phyloP scores from a whole-genome alignment of 148 eudicot species.

The Rhododendron ferrugineum region DNA sequence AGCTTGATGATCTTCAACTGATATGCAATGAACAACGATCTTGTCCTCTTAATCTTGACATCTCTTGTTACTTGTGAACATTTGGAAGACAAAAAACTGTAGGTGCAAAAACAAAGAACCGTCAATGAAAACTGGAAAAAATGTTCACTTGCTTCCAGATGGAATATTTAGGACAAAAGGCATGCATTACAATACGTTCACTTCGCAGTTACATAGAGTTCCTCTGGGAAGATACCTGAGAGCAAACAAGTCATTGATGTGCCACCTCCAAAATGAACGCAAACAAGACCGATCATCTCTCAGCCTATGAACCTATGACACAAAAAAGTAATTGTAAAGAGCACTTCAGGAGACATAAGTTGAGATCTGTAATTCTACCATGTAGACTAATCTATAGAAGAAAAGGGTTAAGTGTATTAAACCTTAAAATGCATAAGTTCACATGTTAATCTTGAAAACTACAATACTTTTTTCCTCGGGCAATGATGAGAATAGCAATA shows the following conservation, averaged over 20 bases:
- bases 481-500: background rate
- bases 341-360: background rate
- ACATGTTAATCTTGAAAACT: background rate
- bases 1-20: background rate
- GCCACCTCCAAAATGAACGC: background rate
- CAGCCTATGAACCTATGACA: background rate
- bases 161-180: no score
- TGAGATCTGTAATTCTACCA: background rate
- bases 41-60: background rate
- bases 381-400: background rate
- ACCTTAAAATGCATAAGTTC: background rate
- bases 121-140: background rate
- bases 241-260: background rate
- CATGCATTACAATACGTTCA: no score
- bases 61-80: background rate
- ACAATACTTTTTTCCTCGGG: background rate
- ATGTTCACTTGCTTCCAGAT: background rate
- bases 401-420: background rate
- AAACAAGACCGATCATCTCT: background rate
- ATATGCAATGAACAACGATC: background rate
- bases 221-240: background rate
- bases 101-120: background rate
- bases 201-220: background rate
- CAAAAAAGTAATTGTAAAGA: background rate
- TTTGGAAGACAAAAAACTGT: background rate